Evolutionary conservation across 2,329 filamentous ascomycete species (phyloP).

Genomic region (Arachnopeziza araneosa): DNA sequence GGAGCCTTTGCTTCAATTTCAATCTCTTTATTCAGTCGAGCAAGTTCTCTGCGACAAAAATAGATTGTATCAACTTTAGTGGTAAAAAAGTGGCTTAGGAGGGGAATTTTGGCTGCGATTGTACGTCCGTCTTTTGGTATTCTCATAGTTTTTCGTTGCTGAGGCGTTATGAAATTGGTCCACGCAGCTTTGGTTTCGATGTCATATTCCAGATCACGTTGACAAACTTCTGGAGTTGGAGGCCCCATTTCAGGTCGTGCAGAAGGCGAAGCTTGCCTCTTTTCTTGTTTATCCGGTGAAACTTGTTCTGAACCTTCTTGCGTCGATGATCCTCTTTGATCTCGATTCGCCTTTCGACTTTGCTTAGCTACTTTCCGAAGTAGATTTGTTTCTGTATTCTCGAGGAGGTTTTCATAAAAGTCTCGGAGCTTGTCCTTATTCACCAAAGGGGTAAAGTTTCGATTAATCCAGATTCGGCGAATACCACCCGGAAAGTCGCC

Average conservation of each 20-base stretch:
- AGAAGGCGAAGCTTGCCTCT: slow-evolving; percentile 6
- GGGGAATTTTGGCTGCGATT: slow-evolving; percentile 17
- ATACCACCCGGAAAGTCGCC: slow-evolving; percentile 29
- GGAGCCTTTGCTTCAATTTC: slow-evolving; percentile 19
- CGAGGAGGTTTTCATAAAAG: slow-evolving; percentile 26
- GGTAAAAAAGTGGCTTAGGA: slow-evolving; percentile 21
- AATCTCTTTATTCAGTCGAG: slow-evolving; percentile 24
- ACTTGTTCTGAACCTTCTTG: slow-evolving; percentile 10
- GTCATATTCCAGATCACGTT: slow-evolving; percentile 16
- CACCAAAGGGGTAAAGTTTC: slow-evolving; percentile 25
- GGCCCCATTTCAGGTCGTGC: slow-evolving; percentile 12
- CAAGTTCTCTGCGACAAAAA: slow-evolving; percentile 24
- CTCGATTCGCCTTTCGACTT: slow-evolving; percentile 8
- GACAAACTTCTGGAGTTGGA: slow-evolving; percentile 13
- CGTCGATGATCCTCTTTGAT: slow-evolving; percentile 7
- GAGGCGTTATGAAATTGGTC: slow-evolving; percentile 20
- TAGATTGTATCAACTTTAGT: slow-evolving; percentile 24
- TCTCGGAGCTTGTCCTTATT: slow-evolving; percentile 25
- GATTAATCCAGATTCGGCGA: slow-evolving; percentile 30
- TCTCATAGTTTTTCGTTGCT: slow-evolving; percentile 20
- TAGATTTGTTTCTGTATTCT: slow-evolving; percentile 25
- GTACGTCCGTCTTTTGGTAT: slow-evolving; percentile 19
- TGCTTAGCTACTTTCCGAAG: slow-evolving; percentile 15
- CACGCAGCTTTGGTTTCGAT: slow-evolving; percentile 21
- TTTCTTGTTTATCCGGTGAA: neutral